Evolutionary conservation across 371 early-diverging fungal species (phyloP), one percentile per base, ranked within the genome.

Genomic region (Fennellomyces sp.): DNA sequence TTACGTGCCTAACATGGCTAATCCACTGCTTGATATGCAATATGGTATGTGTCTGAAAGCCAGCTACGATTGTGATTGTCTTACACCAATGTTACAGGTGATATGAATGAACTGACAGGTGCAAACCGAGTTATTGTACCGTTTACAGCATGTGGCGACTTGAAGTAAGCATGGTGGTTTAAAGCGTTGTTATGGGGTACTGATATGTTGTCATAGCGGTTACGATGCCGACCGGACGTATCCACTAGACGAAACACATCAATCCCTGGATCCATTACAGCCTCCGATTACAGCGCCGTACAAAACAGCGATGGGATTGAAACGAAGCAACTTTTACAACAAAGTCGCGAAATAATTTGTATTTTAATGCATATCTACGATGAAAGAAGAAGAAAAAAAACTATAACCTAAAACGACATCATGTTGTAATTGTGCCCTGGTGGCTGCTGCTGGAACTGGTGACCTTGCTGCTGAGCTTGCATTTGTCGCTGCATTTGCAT

Each of bases 231-330:
- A 94, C 56, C 83, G 84, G 80, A 92, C 93, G 2, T 91, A 94
- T 59, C 81, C 90, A n/a, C 72, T 93, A 26, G 80, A 89, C 23
- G 55, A 60, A 10, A 66, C 78, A 3, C 88, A 92, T 64, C 72
- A 81, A 48, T 69, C 78, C 15, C 68, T 90, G 30, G 91, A 89
- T 29, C 94, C 95, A 0, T 74, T 90, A 26, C 96, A 96, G 64
- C 78, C 88, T 59, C 97, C 97, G 11, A 95, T 94, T 61, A 87
- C 85, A 41, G 95, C 95, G 35, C 94, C 97, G 12, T 96, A 96
- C 77, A 85, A 92, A 61, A 89, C 88, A 26, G 94, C 92, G 17
- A 84, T 95, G 52, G 89, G 88, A 52, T 78, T 90, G 72, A 94
- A 93, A 66, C 85, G 89, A 38, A 84, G 81, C 38, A 88, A 89